Evolutionary conservation across 352 stramenopile genomes (phyloP), one percentile per base, ranked within the genome.

Genomic region (Pythium apleroticum): DNA sequence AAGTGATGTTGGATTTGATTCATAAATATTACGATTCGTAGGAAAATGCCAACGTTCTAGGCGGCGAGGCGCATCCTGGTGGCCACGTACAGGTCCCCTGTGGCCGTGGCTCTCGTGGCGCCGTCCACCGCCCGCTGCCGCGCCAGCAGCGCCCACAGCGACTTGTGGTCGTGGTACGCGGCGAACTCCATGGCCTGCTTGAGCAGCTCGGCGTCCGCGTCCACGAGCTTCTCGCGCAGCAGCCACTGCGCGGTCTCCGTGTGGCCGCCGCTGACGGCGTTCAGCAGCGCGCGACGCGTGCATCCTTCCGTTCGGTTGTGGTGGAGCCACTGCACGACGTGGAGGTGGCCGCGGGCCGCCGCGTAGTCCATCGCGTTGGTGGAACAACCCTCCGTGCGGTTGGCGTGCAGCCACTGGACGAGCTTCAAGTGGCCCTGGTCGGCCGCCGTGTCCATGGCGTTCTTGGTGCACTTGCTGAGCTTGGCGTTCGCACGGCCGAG

Each of bases 311-410:
- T 17, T 30, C 60, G 39, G 24, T 60, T 45, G 22, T 6, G 2
- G 30, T 62, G 60, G 11, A 68, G 60, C 60, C 60, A 68, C 30
- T 57, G 50, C 4, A 57, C 8, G 4, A 61, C 41, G n/a, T 31
- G 12, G 11, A 68, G 52, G 41, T 68, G 60, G 14, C 60, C 60
- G 15, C 39, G 43, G 2, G 52, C 39, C 6, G 52, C 52, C 6
- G 60, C 60, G 17, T 31, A 56, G 30, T 68, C 60, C 39, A 68
- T 68, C 22, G 53, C 60, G 20, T 61, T 48, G 24, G 60, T 68
- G 24, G 52, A 41, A 28, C 53, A 68, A 6, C 52, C 52, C 33
- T 61, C 53, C 1, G 2, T 49, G 17, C 52, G 60, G 45, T 68
- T 28, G 11, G 3, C n/a, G 22, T 68, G 60, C 3, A 68, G 53